Evolutionary conservation across 495 filamentous ascomycete species (phyloP).

Genomic region (Xanthoparmelia taractica): DNA sequence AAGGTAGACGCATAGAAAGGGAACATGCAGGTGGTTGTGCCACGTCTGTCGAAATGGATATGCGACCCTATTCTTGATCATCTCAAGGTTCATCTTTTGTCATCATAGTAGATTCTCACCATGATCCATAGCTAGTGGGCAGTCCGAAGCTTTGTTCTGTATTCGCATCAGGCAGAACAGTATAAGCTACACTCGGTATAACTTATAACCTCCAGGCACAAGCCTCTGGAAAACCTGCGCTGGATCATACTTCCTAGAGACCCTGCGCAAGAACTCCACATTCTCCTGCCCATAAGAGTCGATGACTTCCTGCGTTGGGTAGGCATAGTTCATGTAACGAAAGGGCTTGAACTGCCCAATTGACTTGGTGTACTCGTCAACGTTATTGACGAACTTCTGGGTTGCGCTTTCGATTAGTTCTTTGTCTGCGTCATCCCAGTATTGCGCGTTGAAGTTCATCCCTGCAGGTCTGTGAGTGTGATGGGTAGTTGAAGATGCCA

Average conservation of each 20-base stretch:
- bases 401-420: background rate
- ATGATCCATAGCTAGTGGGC: too few relatives aligned
- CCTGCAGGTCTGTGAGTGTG: background rate
- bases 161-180: too few relatives aligned
- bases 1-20: background rate
- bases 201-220: slow-evolving; percentile 34
- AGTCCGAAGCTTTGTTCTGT: too few relatives aligned
- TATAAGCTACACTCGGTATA: slow-evolving; percentile 3
- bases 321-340: slow-evolving; percentile 37
- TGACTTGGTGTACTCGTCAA: slow-evolving; percentile 7
- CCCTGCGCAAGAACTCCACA: slow-evolving; percentile 25
- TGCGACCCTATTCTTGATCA: background rate
- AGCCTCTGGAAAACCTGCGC: slow-evolving; percentile 26
- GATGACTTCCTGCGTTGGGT: slow-evolving; percentile 35
- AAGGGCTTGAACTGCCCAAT: slow-evolving; percentile 11
- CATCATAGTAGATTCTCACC: too few relatives aligned
- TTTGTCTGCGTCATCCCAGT: background rate
- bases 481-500: background rate
- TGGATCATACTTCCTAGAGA: slow-evolving; percentile 34
- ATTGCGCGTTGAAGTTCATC: background rate
- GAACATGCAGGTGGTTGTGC: background rate
- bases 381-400: slow-evolving; percentile 1
- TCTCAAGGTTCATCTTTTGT: background rate
- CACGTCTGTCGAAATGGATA: background rate
- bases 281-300: slow-evolving; percentile 32